phyloP scores from a whole-genome alignment of 2,329 filamentous ascomycete species.

The Aspergillus cejpii region DNA sequence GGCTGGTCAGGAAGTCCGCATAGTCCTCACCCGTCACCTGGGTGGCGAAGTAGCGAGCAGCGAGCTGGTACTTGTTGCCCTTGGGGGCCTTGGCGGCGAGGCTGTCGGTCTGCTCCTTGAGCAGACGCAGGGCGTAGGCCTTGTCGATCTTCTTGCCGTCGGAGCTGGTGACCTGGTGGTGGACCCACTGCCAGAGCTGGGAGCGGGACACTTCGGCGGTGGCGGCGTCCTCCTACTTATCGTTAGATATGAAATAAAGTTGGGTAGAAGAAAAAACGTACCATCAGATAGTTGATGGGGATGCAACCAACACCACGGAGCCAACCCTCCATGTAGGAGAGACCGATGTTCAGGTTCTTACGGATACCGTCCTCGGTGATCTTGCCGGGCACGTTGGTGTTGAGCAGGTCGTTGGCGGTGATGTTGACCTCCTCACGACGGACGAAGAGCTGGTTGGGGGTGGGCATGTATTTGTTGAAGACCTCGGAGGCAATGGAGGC shows the following conservation, averaged over 20 bases:
- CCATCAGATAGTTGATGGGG: constrained; percentile 95
- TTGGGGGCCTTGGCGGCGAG: constrained; percentile 67
- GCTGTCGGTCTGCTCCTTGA: constrained; percentile 76
- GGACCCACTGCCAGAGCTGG: constrained; percentile 95
- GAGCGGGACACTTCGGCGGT: constrained; percentile 92
- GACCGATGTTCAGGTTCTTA: constrained; percentile 94
- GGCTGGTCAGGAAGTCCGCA: constrained; percentile 83
- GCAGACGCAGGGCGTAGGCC: constrained; percentile 75
- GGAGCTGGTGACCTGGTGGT: constrained; percentile 64
- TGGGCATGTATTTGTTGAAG: constrained; percentile 98
- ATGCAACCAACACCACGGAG: constrained; percentile 90
- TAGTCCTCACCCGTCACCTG: constrained; percentile 98
- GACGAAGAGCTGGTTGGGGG: constrained; percentile 89
- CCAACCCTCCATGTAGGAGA: constrained; percentile 99
- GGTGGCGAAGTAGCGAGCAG: constrained; percentile 82
- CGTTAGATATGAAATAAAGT: constrained; percentile 2
- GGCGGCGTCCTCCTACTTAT: constrained; percentile 69
- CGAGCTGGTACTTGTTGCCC: constrained; percentile 87
- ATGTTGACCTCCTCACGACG: constrained; percentile 85
- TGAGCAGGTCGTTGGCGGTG: constrained; percentile 81
- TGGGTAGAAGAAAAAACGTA: constrained; percentile 23
- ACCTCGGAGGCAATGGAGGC: constrained; percentile 81
- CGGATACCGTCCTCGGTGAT: constrained; percentile 92
- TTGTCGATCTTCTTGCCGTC: constrained; percentile 93
- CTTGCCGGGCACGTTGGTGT: constrained; percentile 93